Evolutionary conservation across 176 grass and related monocot genomes (phyloP), one percentile per base, ranked within the genome.

Genomic region (Phyllostachys edulis): DNA sequence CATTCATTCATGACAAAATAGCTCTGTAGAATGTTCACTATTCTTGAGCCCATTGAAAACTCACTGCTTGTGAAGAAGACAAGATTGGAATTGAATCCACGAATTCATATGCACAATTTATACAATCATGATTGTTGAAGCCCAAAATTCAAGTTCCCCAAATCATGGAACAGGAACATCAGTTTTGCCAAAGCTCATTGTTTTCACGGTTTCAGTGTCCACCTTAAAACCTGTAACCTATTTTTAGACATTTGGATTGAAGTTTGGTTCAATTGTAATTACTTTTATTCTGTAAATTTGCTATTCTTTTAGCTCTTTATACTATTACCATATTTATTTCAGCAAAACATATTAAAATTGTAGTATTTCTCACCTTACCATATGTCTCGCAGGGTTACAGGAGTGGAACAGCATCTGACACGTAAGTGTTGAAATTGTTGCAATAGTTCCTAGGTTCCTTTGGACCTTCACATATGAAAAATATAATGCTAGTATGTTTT

Each of bases 331-430:
- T 74, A 59, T 75, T 69, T 89, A 51, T 50, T 50, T 14, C 0
- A 54, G 64, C 23, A 76, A 51, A 55, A 0, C n/a, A 63, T 78
- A 66, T 70, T n/a, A 17, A 17, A 51, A 45, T 78, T 76, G 17
- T 54, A 44, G 4, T 32, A 82, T 78, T 73, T 87, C 80, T 90
- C 37, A 90, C 75, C 42, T 80, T 87, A 45, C 7, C 62, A 69
- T 73, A 46, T 87, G 40, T 81, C 23, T 90, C 20, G 61, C 91
- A 99, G 96, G 96, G 96, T 87, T 99, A 99, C 72, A 92, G 96
- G 82, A 99, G 70, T 64, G 87, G 88, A 81, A 87, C 96, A 87
- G 93, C 96, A 6, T 92, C 96, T 56, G 91, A 99, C 76, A 88
- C 96, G 96, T 99, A 87, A 94, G 96, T 95, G 14, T 57, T 59